These are phyloP conservation scores for Pseudogymnoascus sp. DNA, from an alignment of 2,329 filamentous ascomycete species.

Conservation along the genomic window DNA sequence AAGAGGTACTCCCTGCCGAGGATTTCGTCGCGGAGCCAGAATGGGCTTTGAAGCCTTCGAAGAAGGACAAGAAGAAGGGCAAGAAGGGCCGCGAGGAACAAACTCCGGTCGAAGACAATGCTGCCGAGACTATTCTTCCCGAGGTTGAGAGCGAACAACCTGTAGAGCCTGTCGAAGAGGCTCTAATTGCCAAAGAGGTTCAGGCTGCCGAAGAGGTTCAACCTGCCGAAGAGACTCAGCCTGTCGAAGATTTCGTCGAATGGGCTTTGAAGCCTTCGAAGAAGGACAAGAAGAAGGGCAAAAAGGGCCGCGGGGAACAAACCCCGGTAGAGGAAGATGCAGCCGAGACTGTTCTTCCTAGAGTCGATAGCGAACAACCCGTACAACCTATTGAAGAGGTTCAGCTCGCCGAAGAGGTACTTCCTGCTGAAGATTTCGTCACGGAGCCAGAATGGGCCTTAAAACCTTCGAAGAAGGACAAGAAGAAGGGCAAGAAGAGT, in stretches of 20 bases:
- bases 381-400: not conserved
- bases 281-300: constrained; percentile 31
- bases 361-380: not conserved
- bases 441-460: not conserved
- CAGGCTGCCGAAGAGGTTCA: constrained; percentile 13
- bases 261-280: constrained; percentile 19
- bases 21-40: not conserved
- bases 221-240: not conserved
- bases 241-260: not conserved
- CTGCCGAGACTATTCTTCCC: not conserved
- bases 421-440: not conserved
- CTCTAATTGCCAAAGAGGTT: not conserved
- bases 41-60: constrained; percentile 16
- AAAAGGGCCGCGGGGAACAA: not conserved
- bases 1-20: not conserved
- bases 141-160: not conserved
- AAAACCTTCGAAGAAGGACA: constrained; percentile 13
- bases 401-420: constrained; percentile 13
- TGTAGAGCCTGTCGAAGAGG: not conserved
- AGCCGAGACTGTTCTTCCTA: not conserved
- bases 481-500: constrained; percentile 27
- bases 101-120: not conserved
- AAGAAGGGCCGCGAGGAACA: not conserved
- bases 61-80: constrained; percentile 32
- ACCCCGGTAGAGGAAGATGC: not conserved